Conservation (phyloP, 2,329 filamentous ascomycete species). For the Leptographium wingfieldii region DNA sequence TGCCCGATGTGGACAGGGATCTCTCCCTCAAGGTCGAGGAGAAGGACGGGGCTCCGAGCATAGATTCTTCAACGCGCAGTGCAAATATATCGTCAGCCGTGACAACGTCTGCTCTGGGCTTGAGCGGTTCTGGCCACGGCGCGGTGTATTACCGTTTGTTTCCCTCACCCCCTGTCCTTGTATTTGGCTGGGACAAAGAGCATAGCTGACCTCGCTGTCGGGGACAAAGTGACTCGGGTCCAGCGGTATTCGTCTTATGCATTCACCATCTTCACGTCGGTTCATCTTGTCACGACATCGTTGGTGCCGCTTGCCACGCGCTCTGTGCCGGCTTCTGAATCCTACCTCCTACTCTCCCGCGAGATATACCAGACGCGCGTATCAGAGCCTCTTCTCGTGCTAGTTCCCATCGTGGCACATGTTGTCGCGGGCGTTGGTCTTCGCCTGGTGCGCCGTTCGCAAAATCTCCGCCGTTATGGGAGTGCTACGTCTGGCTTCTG, state of each 20-base stretch:
- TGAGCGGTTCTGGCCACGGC: conserved; percentile 52
- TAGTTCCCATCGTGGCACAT: conserved; percentile 61
- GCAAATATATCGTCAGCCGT: not conserved
- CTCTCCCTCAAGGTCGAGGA: conserved; percentile 26
- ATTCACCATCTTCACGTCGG: conserved; percentile 51
- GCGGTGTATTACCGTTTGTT: conserved; percentile 64
- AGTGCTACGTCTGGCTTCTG: conserved; percentile 46
- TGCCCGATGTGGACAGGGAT: conserved; percentile 31
- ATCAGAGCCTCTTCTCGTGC: conserved; percentile 68
- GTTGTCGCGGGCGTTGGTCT: conserved; percentile 65
- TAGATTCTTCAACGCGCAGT: not conserved
- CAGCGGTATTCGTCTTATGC: conserved; percentile 40
- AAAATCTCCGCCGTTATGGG: conserved; percentile 64
- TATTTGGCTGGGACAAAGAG: not conserved
- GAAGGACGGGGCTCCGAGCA: not conserved
- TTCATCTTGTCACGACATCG: conserved; percentile 73
- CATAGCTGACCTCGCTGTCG: not conserved
- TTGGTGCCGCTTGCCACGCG: conserved; percentile 64
- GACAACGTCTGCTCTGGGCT: conserved; percentile 29
- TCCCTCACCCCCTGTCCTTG: not conserved
- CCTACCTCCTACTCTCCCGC: conserved; percentile 78
- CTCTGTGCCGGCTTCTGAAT: conserved; percentile 63
- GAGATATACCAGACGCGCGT: conserved; percentile 82
- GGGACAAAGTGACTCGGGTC: conserved; percentile 49
- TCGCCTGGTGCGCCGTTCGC: conserved; percentile 59